A percentile compares a stretch with the other conserved stretches of the same genome.
Evolutionary conservation across 2,329 filamentous ascomycete genomes (phyloP).

Genomic region (Didymella exigua): DNA sequence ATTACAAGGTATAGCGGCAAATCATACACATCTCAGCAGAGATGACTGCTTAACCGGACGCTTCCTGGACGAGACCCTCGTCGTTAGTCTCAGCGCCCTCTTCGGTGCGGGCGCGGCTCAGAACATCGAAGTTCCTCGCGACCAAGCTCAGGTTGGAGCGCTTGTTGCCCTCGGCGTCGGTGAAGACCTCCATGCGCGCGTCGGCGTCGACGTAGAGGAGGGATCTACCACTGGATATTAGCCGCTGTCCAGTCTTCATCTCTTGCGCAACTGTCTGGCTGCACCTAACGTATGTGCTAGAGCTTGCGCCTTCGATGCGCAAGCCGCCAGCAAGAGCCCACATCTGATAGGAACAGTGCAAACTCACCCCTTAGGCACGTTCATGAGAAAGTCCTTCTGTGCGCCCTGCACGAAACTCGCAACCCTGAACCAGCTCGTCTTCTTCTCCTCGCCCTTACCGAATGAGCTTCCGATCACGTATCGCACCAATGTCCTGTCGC

Average conservation of each 20-base stretch:
- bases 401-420: slow-evolving; percentile 74
- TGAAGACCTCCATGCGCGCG: slow-evolving; percentile 66
- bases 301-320: background rate
- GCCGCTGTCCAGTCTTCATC: background rate
- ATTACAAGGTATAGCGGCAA: slow-evolving; percentile 13
- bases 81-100: slow-evolving; percentile 34
- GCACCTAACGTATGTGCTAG: background rate
- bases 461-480: slow-evolving; percentile 72
- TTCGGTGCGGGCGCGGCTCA: slow-evolving; percentile 34
- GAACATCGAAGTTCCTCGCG: slow-evolving; percentile 60
- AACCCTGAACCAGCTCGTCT: slow-evolving; percentile 85
- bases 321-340: too few relatives aligned
- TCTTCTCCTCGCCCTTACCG: slow-evolving; percentile 71
- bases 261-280: background rate
- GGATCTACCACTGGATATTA: slow-evolving; percentile 59
- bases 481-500: slow-evolving; percentile 76
- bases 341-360: background rate
- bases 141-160: slow-evolving; percentile 69
- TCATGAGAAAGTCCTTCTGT: slow-evolving; percentile 72
- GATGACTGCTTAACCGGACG: slow-evolving; percentile 20
- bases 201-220: slow-evolving; percentile 86
- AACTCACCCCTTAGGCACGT: slow-evolving; percentile 78
- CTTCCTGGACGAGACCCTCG: slow-evolving; percentile 44
- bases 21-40: slow-evolving; percentile 3
- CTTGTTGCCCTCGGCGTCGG: slow-evolving; percentile 71